Evolutionary conservation across 352 stramenopile species (phyloP), one percentile per base, ranked within the genome.

Genomic region (Pythium oligandrum): DNA sequence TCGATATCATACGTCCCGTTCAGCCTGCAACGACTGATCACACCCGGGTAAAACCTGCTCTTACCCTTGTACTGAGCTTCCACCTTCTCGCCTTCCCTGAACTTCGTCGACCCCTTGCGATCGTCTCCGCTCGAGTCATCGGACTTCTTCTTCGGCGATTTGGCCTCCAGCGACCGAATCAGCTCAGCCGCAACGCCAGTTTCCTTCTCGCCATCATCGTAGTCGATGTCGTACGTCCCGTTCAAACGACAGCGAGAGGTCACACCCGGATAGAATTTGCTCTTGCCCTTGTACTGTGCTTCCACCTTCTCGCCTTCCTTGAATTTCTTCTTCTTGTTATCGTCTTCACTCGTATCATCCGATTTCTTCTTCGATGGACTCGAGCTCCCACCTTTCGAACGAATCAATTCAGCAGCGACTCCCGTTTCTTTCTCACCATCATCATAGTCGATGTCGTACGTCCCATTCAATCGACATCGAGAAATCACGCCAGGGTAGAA

Each of bases 391-490:
- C 17, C 17, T 26, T 26, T 26, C 17, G 39, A 34, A 12, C 63
- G 59, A 34, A 71, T 68, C 11, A 64, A 53, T 26, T 56, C 49
- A 2, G 57, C 38, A 10, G 46, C 53, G 6, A 79, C 64, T 36
- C 59, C 58, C 1, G 34, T 68, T 45, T 91, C 81, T 48, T 87
- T 82, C 40, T 90, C 82, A 3, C 82, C 80, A 44, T 91, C 80
- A 34, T 93, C 79, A 35, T 89, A 91, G 35, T 82, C 59, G 35
- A 90, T 75, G 46, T 89, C 74, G 40, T 83, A 88, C 12, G 72
- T 87, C 10, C 81, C 78, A 42, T 88, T 66, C 0, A 48, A 33
- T 4, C 53, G 61, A 57, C 57, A 70, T 1, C 66, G 63, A 9
- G 64, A 55, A 7, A 91, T 83, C 4, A 65, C 63, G 1, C 76